Evolutionary conservation across 1,284 basidiomycete genomes (phyloP).

Genomic region (Boletus semigastroideus): DNA sequence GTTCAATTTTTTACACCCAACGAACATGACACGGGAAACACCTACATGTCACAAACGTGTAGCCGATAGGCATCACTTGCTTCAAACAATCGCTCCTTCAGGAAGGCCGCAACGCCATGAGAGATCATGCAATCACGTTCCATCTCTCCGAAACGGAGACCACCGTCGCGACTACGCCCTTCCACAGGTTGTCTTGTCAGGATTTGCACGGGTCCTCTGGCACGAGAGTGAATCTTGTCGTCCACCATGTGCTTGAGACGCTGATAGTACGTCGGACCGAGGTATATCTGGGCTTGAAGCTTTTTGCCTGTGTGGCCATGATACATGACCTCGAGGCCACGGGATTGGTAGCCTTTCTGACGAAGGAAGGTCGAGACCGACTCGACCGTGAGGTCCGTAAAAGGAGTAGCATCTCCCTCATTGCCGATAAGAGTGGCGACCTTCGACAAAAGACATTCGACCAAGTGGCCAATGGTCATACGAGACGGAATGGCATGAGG

Average conservation of each 20-base stretch:
- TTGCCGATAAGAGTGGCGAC: constrained; percentile 95
- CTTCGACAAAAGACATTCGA: constrained; percentile 97
- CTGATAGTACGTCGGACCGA: constrained; percentile 99
- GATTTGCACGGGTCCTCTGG: constrained; percentile 96
- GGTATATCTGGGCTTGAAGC: constrained; percentile 96
- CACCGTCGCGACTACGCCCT: constrained; percentile 97
- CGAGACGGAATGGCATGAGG: constrained; percentile 99
- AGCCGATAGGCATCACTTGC: constrained; percentile 94
- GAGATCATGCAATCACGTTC: constrained; percentile 99
- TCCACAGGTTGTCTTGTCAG: constrained; percentile 98
- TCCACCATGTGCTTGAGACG: constrained; percentile 99
- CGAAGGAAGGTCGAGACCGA: constrained; percentile 84
- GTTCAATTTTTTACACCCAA: constrained; percentile 7
- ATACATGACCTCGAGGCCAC: constrained; percentile 98
- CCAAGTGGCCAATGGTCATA: constrained; percentile 99
- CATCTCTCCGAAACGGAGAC: constrained; percentile 99
- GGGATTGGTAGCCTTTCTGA: constrained; percentile 89
- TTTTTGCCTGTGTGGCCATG: constrained; percentile 98
- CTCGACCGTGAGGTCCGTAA: constrained; percentile 97
- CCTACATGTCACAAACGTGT: constrained; percentile 95
- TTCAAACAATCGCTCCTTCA: constrained; percentile 94
- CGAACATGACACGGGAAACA: constrained; percentile 18
- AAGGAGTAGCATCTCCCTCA: constrained; percentile 98
- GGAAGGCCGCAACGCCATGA: constrained; percentile 96
- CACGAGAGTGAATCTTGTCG: constrained; percentile 99